A percentile compares a stretch with the other conserved stretches of the same genome.
Evolutionary conservation across 352 stramenopile genomes (phyloP).

Genomic region (Thalassiosira oceanica): DNA sequence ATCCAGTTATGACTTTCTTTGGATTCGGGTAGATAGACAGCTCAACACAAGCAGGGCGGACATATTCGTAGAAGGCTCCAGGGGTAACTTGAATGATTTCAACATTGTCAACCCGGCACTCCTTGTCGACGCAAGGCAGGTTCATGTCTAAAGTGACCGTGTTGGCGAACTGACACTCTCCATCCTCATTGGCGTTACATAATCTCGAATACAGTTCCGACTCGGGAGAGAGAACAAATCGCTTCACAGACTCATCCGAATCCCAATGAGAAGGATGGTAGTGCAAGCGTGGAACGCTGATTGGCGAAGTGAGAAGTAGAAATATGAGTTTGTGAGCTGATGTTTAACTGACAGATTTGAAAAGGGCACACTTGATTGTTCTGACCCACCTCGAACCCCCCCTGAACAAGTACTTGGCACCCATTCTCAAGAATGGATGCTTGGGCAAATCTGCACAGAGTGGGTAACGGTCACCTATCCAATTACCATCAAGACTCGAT

Average conservation of each 20-base stretch:
- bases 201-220: slow-evolving; percentile 49
- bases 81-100: slow-evolving; percentile 41
- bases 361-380: background rate
- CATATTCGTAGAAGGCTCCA: slow-evolving; percentile 60
- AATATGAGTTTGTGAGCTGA: background rate
- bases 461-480: slow-evolving; percentile 77
- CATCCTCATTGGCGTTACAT: slow-evolving; percentile 41
- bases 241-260: slow-evolving; percentile 47
- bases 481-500: slow-evolving; percentile 53
- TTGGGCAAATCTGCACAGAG: slow-evolving; percentile 70
- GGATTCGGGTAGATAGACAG: slow-evolving; percentile 44
- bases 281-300: slow-evolving; percentile 23
- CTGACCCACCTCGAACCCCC: slow-evolving; percentile 22
- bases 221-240: slow-evolving; percentile 40
- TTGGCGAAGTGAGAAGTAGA: background rate
- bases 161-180: slow-evolving; percentile 42
- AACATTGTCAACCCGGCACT: slow-evolving; percentile 53
- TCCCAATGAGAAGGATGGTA: slow-evolving; percentile 38
- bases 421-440: slow-evolving; percentile 62
- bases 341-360: background rate
- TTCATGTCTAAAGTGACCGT: slow-evolving; percentile 46
- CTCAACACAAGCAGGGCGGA: slow-evolving; percentile 54
- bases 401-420: slow-evolving; percentile 57
- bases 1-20: slow-evolving; percentile 55
- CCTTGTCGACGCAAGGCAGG: slow-evolving; percentile 41